Percentiles rank a stretch among this genome's conserved stretches.
These are phyloP conservation scores for Cenococcum geophilum DNA, from an alignment of 495 filamentous ascomycete species.

Conservation along the genomic window DNA sequence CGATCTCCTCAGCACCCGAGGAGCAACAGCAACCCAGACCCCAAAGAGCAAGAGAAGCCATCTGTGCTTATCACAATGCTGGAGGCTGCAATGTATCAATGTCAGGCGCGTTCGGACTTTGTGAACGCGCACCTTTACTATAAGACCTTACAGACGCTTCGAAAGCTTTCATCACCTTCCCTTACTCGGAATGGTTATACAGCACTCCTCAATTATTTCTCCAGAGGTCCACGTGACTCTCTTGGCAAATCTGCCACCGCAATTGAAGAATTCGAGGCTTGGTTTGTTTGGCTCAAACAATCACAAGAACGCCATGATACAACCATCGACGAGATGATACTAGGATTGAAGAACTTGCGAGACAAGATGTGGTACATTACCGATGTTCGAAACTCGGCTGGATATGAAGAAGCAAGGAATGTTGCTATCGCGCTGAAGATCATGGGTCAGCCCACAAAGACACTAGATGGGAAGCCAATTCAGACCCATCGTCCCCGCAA, in stretches of 20 bases:
- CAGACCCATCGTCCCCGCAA: constrained; percentile 41
- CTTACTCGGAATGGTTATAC: constrained; percentile 60
- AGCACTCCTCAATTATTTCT: constrained; percentile 63
- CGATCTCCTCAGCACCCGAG: constrained; percentile 32
- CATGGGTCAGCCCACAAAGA: constrained; percentile 59
- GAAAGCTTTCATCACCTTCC: constrained; percentile 55
- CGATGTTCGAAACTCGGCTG: constrained; percentile 84
- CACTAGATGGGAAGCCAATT: constrained; percentile 49
- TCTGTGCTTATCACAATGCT: constrained; percentile 61
- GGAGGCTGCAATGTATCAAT: constrained; percentile 60
- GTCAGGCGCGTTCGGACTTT: constrained; percentile 61
- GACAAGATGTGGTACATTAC: constrained; percentile 99
- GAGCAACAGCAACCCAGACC: constrained; percentile 31
- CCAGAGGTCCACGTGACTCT: constrained; percentile 59
- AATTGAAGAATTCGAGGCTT: constrained; percentile 67
- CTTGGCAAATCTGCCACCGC: constrained; percentile 58
- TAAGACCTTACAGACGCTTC: constrained; percentile 59
- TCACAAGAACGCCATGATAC: constrained; percentile 64
- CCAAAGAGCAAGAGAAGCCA: constrained; percentile 34
- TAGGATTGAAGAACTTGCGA: constrained; percentile 59
- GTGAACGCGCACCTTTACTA: constrained; percentile 64
- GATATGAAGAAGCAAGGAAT: constrained; percentile 83
- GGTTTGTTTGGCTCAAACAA: constrained; percentile 69
- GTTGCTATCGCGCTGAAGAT: constrained; percentile 81
- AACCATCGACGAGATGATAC: constrained; percentile 61